Evolutionary conservation across 148 eudicot species (phyloP).

Genomic region (Talinum fruticosum): DNA sequence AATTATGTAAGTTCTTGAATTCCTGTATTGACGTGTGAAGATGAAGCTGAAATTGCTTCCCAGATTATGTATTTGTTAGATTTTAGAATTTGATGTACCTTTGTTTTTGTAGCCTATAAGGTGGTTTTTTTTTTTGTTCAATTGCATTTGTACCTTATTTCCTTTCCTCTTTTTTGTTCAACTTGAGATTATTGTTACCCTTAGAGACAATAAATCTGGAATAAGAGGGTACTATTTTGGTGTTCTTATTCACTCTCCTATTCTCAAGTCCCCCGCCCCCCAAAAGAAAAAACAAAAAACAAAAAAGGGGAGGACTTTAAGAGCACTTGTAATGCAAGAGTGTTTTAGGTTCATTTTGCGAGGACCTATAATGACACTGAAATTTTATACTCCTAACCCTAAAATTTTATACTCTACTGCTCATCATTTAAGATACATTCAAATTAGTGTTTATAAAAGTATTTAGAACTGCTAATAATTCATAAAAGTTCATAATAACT

Average conservation of each 20-base stretch:
- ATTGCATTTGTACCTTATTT: not conserved
- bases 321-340: no score
- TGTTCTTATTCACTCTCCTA: not conserved
- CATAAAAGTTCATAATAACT: no score
- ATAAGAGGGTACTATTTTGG: not conserved
- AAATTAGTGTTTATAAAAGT: no score
- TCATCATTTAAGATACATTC: no score
- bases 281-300: no score
- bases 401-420: no score
- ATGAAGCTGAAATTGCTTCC: not conserved
- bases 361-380: no score
- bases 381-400: no score
- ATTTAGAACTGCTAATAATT: no score
- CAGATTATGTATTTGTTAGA: not conserved
- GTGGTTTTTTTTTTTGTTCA: not conserved
- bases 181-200: not conserved
- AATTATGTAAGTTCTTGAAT: not conserved
- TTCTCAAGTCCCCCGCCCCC: not conserved
- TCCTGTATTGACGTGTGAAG: conserved; percentile 1
- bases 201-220: not conserved
- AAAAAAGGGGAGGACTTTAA: no score
- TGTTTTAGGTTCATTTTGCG: no score
- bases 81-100: not conserved
- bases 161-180: not conserved
- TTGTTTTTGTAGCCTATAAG: not conserved